Percentiles rank a stretch among this genome's conserved stretches.
phyloP scores from a whole-genome alignment of 1,284 basidiomycete genomes.

The Trametes polyzona region DNA sequence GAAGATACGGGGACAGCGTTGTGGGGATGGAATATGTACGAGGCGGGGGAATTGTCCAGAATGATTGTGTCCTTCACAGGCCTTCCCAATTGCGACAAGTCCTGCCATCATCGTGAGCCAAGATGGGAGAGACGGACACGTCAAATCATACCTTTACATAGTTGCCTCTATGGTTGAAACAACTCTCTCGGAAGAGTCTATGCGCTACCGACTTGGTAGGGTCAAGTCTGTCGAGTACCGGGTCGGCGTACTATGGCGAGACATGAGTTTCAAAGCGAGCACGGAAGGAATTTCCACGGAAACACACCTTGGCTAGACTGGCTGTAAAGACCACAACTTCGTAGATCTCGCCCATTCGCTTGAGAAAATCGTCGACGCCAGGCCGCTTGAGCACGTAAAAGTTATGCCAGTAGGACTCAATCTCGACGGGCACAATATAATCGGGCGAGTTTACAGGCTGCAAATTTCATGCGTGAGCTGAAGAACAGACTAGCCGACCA shows the following conservation, averaged over 20 bases:
- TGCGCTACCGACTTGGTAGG: conserved; percentile 89
- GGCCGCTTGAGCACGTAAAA: conserved; percentile 99
- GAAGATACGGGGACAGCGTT: conserved; percentile 98
- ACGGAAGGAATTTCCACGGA: no score
- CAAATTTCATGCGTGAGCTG: conserved; percentile 12
- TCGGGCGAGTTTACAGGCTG: conserved; percentile 95
- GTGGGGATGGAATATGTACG: conserved; percentile 99
- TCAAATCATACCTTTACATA: conserved; percentile 90
- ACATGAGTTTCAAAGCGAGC: no score
- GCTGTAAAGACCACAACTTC: conserved; percentile 99
- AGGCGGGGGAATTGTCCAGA: conserved; percentile 98
- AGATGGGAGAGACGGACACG: background rate
- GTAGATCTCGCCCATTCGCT: conserved; percentile 97
- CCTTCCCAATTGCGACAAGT: conserved; percentile 94
- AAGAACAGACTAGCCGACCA: background rate
- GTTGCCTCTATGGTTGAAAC: conserved; percentile 98
- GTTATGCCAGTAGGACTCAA: conserved; percentile 97
- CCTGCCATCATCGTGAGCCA: conserved; percentile 51
- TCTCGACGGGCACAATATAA: conserved; percentile 98
- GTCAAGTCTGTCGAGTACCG: conserved; percentile 97
- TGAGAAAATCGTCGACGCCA: conserved; percentile 95
- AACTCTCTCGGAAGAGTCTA: conserved; percentile 95
- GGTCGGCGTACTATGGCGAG: conserved; percentile 99
- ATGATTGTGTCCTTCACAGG: conserved; percentile 94
- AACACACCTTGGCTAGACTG: conserved; percentile 86